Percentiles rank a stretch among this genome's conserved stretches.
Evolutionary conservation across 176 grass and related monocot species (phyloP).

Genomic region (Triticum turgidum): DNA sequence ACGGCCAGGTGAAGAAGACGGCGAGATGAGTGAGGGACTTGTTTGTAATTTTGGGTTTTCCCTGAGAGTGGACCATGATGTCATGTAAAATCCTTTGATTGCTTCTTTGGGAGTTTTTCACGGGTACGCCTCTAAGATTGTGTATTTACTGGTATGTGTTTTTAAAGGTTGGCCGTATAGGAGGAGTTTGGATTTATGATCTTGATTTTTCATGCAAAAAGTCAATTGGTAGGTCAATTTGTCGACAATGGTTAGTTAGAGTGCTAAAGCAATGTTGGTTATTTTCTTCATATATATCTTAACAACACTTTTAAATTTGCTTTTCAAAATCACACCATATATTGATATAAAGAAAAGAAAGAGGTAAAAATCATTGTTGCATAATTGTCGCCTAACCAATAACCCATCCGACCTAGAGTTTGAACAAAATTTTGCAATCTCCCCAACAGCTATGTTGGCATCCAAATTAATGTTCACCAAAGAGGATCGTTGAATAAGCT

Average conservation of each 20-base stretch:
- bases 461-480: too few species aligned
- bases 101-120: not conserved
- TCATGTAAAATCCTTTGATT: not conserved
- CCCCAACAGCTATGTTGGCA: too few species aligned
- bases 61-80: not conserved
- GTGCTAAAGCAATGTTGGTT: too few species aligned
- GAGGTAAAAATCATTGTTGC: too few species aligned
- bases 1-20: constrained; percentile 36
- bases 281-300: too few species aligned
- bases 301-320: too few species aligned
- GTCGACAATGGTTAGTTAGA: not conserved
- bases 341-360: too few species aligned
- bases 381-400: too few species aligned
- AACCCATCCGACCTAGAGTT: too few species aligned
- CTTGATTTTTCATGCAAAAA: not conserved
- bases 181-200: not conserved
- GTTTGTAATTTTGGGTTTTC: not conserved
- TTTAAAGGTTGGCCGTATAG: not conserved
- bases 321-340: too few species aligned
- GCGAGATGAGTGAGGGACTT: not conserved
- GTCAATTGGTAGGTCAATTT: not conserved
- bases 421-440: too few species aligned
- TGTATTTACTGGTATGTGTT: not conserved
- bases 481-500: too few species aligned
- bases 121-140: not conserved